phyloP scores from a whole-genome alignment of 352 stramenopile species.

The Globisporangium nunn region DNA sequence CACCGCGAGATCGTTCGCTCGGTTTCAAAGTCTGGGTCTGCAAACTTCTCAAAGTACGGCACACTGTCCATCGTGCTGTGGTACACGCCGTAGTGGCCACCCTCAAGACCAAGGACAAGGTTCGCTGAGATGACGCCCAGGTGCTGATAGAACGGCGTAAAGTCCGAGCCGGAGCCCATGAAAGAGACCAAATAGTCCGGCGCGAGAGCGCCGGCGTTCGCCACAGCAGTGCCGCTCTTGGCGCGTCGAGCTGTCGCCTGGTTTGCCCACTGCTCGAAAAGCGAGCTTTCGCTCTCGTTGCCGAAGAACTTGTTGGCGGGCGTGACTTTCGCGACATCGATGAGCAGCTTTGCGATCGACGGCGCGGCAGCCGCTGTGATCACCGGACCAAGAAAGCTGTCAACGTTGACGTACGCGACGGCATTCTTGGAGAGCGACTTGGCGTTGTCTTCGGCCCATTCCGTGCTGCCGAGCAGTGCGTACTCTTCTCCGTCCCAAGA shows the following conservation, averaged over 20 bases:
- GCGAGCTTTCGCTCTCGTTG: slow-evolving; percentile 16
- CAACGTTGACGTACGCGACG: slow-evolving; percentile 83
- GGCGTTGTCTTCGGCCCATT: slow-evolving; percentile 68
- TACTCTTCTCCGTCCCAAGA: slow-evolving; percentile 88
- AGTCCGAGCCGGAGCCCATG: slow-evolving; percentile 54
- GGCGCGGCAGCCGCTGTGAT: slow-evolving; percentile 51
- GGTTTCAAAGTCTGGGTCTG: slow-evolving; percentile 50
- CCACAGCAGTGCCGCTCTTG: slow-evolving; percentile 9
- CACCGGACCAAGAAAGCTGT: slow-evolving; percentile 50
- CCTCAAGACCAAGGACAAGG: slow-evolving; percentile 36
- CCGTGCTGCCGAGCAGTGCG: slow-evolving; percentile 75
- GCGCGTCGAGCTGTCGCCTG: slow-evolving; percentile 22
- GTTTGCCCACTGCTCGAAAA: slow-evolving; percentile 31
- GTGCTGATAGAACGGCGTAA: slow-evolving; percentile 73
- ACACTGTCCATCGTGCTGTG: slow-evolving; percentile 86
- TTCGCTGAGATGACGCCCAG: slow-evolving; percentile 72
- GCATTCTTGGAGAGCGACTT: slow-evolving; percentile 41
- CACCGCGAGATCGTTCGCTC: slow-evolving; percentile 44
- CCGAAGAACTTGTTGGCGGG: slow-evolving; percentile 38
- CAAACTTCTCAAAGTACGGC: slow-evolving; percentile 49
- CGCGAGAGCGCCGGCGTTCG: slow-evolving; percentile 18
- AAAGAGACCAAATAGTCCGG: slow-evolving; percentile 36
- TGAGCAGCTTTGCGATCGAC: slow-evolving; percentile 55
- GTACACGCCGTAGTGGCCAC: slow-evolving; percentile 56
- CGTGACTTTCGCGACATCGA: slow-evolving; percentile 44